Evolutionary conservation across 768 basidiomycete species (phyloP).

Genomic region (Lepiota brunneoincarnata): DNA sequence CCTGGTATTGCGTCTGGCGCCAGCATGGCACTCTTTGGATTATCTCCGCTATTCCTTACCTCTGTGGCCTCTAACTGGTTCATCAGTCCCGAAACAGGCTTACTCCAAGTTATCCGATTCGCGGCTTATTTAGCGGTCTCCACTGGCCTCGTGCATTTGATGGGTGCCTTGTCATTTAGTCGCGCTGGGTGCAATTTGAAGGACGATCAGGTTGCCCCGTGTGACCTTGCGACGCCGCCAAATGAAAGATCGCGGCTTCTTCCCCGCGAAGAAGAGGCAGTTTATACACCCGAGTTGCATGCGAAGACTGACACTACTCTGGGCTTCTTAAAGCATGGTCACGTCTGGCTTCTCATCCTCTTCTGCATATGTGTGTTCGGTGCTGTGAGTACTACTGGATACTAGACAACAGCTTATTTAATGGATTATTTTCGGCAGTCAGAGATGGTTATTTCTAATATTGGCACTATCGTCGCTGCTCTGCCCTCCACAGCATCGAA

Average conservation of each 20-base stretch:
- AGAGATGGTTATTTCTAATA: conserved; percentile 83
- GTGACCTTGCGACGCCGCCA: background rate
- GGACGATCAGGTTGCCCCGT: conserved; percentile 1
- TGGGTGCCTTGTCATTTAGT: conserved; percentile 42
- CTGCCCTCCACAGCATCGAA: conserved; percentile 38
- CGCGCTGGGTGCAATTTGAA: conserved; percentile 4
- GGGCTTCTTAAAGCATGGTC: conserved; percentile 48
- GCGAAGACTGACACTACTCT: conserved; percentile 23
- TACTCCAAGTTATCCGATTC: conserved; percentile 45
- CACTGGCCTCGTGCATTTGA: conserved; percentile 49
- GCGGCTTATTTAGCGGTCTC: conserved; percentile 55
- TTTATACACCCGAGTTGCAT: conserved; percentile 8
- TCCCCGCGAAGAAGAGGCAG: background rate
- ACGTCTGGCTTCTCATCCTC: conserved; percentile 65
- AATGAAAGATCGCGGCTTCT: conserved; percentile 34
- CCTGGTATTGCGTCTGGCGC: conserved; percentile 65
- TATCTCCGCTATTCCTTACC: conserved; percentile 76
- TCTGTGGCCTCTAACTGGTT: conserved; percentile 62
- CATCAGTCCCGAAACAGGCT: conserved; percentile 39
- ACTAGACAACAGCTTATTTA: background rate
- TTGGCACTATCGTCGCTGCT: conserved; percentile 72
- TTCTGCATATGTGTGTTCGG: conserved; percentile 59
- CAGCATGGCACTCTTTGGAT: conserved; percentile 74
- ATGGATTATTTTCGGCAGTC: conserved; percentile 35
- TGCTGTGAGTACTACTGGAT: conserved; percentile 45